phyloP scores from a whole-genome alignment of 2,329 filamentous ascomycete genomes.

The Claviceps fusiformis region DNA sequence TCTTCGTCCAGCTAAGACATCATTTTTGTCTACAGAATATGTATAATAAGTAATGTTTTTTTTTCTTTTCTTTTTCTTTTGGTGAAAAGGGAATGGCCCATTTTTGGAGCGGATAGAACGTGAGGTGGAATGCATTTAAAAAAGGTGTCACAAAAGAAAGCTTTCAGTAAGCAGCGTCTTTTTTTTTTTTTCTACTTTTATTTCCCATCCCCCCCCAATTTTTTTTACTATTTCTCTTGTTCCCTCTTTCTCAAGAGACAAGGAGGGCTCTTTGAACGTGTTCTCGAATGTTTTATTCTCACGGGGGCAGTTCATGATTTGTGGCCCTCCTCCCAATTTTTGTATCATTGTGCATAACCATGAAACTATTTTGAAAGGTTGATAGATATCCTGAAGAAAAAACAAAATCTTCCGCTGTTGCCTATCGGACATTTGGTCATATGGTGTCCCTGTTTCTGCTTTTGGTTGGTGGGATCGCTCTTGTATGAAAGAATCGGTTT shows the following conservation, averaged over 20 bases:
- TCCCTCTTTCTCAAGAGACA: too few relatives aligned
- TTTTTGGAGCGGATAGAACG: slow-evolving; percentile 8
- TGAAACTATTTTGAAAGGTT: background rate
- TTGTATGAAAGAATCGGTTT: too few relatives aligned
- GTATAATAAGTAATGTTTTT: slow-evolving; percentile 9
- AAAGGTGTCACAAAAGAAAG: slow-evolving; percentile 24
- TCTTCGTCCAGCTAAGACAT: slow-evolving; percentile 18
- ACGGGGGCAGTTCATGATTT: background rate
- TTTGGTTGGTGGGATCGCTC: too few relatives aligned
- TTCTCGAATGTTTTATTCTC: background rate
- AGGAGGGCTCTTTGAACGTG: too few relatives aligned
- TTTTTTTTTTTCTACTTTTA: slow-evolving; percentile 2
- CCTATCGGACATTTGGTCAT: background rate
- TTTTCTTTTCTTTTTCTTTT: background rate
- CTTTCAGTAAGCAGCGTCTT: slow-evolving; percentile 9
- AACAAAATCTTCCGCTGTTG: background rate
- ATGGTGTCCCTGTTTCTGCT: too few relatives aligned
- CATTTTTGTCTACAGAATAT: slow-evolving; percentile 8
- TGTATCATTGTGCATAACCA: background rate
- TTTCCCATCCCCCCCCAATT: too few relatives aligned
- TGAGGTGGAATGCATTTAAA: slow-evolving; percentile 18
- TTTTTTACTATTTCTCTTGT: slow-evolving; percentile 8
- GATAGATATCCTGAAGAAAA: background rate
- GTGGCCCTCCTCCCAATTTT: background rate
- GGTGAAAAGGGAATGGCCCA: background rate